Evolutionary conservation across 805 yeast species (phyloP), one percentile per base, ranked within the genome.

Genomic region (Saccharomyces jurei): DNA sequence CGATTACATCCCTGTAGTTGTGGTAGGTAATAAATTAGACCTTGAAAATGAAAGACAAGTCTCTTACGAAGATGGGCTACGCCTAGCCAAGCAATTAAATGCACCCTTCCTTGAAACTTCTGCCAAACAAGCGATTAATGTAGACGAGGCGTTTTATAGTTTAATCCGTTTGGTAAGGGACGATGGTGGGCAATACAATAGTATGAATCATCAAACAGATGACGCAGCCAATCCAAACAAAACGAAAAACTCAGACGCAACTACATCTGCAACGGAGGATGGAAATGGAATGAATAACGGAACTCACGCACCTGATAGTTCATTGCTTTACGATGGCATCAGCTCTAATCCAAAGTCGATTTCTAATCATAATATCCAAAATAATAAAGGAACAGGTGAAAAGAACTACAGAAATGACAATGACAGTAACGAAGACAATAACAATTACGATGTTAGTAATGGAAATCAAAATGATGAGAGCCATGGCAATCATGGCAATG

Each of bases 101-200:
- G 82, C 87, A 57, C 82, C 86, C 58, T 94, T 91, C 68, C 78
- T 91, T 62, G 99, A 94, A 72, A 89, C 98, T 1, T 83, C 92
- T 46, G 98, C 98, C 26, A 94, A 94, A 71, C 88, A 86, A 63
- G 84, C 96, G 56, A 79, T 86, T 60, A 91, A 94, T 63, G 97
- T 94, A 48, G 95, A 89, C 66, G 89, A 85, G 63, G 86, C 91
- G 2, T 89, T 89, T 69, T 83, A 78, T 65, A 84, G 82, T 41
- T 68, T 86, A 59, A 87, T 85, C 14, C 77, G 89, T 60, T 74
- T 76, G 48, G 81, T 84, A 52, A 78, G 74, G 53, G 73, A 70
- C 53, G 64, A 68, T 46, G 74, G 74, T 31, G 71, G 70, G 11
- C 41, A 50, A 2, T 69, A 56, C 52, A 69, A 70, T 49, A 61